Evolutionary conservation across 352 stramenopile genomes (phyloP).

Genomic region (Globisporangium alternatum): DNA sequence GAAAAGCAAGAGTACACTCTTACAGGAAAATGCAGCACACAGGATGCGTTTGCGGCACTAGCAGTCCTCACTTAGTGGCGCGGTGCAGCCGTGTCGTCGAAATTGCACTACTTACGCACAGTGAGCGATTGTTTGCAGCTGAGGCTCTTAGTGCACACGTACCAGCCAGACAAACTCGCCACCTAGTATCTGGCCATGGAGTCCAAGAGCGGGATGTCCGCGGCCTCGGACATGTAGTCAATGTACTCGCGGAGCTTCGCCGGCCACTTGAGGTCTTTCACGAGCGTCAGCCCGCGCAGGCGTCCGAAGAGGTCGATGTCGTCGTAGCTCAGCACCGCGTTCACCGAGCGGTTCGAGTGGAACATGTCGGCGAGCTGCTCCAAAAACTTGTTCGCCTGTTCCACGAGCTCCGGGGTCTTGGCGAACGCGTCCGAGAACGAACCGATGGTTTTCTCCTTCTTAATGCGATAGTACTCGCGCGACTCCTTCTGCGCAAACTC

Average conservation of each 20-base stretch:
- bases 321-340: constrained; percentile 45
- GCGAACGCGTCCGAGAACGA: constrained; percentile 38
- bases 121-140: not conserved
- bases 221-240: constrained; percentile 32
- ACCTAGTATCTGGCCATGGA: constrained; percentile 30
- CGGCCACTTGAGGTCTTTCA: constrained; percentile 46
- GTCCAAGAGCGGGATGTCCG: constrained; percentile 40
- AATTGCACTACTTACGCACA: too few species aligned
- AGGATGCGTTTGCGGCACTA: too few species aligned
- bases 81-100: too few species aligned
- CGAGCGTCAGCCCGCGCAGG: constrained; percentile 45
- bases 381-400: constrained; percentile 33
- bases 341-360: constrained; percentile 42
- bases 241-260: constrained; percentile 43
- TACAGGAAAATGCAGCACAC: too few species aligned
- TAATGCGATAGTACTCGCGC: constrained; percentile 49
- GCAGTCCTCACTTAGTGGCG: too few species aligned
- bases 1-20: not conserved
- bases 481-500: constrained; percentile 42
- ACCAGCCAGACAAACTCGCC: not conserved
- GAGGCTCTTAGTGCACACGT: not conserved
- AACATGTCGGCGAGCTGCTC: constrained; percentile 33
- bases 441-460: constrained; percentile 55
- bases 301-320: constrained; percentile 51
- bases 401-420: constrained; percentile 38